Percentiles rank a stretch among this genome's conserved stretches.
These are phyloP conservation scores for Lactarius quietus DNA, from an alignment of 768 basidiomycete genomes.

Conservation along the genomic window DNA sequence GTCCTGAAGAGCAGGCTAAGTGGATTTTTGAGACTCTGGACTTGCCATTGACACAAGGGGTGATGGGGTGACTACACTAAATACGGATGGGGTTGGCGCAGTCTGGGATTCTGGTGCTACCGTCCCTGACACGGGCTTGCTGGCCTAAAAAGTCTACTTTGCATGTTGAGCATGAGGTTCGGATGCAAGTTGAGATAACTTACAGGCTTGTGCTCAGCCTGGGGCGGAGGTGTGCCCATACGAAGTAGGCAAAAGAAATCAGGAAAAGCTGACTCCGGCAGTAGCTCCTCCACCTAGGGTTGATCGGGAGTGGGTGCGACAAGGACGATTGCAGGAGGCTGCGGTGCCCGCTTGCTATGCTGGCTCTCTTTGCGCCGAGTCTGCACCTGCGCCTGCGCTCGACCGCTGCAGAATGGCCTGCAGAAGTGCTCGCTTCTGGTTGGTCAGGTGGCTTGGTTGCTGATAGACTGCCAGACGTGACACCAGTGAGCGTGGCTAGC, in stretches of 20 bases:
- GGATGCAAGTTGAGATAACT: neutral
- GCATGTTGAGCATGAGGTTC: neutral
- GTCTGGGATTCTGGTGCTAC: neutral
- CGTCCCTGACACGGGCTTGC: neutral
- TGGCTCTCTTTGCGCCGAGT: slow-evolving; percentile 67
- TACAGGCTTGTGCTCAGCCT: slow-evolving; percentile 26
- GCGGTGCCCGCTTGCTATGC: no score
- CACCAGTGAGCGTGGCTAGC: slow-evolving; percentile 77
- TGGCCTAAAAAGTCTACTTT: neutral
- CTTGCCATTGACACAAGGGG: neutral
- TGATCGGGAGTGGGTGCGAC: slow-evolving; percentile 34
- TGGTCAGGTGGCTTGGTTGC: slow-evolving; percentile 22
- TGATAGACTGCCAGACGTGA: slow-evolving; percentile 36
- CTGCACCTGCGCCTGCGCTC: slow-evolving; percentile 78
- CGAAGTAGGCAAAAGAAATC: slow-evolving; percentile 62
- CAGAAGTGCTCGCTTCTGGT: slow-evolving; percentile 25
- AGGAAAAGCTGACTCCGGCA: slow-evolving; percentile 40
- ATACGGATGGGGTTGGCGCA: neutral
- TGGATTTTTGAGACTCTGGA: neutral
- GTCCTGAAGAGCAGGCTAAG: neutral
- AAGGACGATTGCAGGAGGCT: slow-evolving; percentile 31
- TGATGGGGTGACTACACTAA: neutral
- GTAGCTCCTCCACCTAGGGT: slow-evolving; percentile 7
- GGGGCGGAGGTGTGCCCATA: slow-evolving; percentile 24
- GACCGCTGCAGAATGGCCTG: slow-evolving; percentile 30